Conservation (phyloP, 352 stramenopile genomes). For the Phytophthora megakarya region DNA sequence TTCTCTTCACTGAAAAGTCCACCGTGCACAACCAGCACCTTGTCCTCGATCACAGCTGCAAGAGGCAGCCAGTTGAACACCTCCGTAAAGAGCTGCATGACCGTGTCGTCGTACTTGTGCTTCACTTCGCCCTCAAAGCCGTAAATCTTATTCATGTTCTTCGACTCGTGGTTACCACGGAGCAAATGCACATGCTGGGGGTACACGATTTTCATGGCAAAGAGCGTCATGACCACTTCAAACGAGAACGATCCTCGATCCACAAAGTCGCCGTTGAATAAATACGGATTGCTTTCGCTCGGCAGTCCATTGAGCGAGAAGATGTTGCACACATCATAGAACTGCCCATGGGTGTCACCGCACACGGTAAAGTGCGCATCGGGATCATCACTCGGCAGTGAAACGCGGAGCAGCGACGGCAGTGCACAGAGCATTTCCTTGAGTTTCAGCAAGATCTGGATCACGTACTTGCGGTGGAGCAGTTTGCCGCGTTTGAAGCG, state of each 20-base stretch:
- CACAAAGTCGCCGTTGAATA: conserved; percentile 99
- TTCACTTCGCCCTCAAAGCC: conserved; percentile 99
- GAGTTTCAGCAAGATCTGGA: conserved; percentile 94
- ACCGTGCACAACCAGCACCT: conserved; percentile 98
- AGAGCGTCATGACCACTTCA: conserved; percentile 98
- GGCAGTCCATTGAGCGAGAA: conserved; percentile 98
- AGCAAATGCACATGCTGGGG: conserved; percentile 94
- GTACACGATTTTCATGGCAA: conserved; percentile 97
- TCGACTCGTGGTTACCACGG: conserved; percentile 98
- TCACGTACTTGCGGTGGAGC: conserved; percentile 98
- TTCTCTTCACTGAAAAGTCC: conserved; percentile 95
- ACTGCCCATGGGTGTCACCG: conserved; percentile 99
- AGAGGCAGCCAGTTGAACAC: conserved; percentile 98
- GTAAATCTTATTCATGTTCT: conserved; percentile 99
- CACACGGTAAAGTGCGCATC: conserved; percentile 95
- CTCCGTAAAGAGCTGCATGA: conserved; percentile 99
- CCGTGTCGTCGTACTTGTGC: conserved; percentile 99
- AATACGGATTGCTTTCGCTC: conserved; percentile 95
- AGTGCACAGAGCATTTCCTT: conserved; percentile 91
- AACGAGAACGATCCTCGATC: conserved; percentile 98
- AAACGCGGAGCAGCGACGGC: conserved; percentile 91
- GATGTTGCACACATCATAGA: conserved; percentile 99
- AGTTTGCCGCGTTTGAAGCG: conserved; percentile 97
- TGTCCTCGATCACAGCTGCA: conserved; percentile 92
- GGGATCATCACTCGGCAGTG: conserved; percentile 44